Evolutionary conservation across 805 yeast species (phyloP), one percentile per base, ranked within the genome.

Genomic region (Hermanozyma aechmeae): DNA sequence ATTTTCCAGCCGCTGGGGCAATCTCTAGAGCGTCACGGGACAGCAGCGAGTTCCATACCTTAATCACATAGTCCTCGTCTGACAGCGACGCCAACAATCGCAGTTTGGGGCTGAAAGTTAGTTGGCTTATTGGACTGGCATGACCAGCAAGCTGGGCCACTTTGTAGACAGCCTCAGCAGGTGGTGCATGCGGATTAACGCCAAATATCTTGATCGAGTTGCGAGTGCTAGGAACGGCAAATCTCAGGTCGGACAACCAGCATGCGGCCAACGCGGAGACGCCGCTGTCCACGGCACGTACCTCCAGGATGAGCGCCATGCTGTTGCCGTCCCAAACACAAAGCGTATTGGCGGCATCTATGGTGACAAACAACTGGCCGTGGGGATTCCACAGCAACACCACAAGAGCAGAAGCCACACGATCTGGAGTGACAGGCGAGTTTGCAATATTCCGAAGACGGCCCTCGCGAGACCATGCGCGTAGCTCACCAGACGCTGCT

Each of bases 381-480:
- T 65, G 56, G 6, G 56, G 50, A 33, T 72, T 77, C 94, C 94
- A 85, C 30, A 59, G 50, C 4, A 80, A 53, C 2, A 63, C 47
- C 7, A 74, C 43, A 1, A 85, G 64, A 0, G 87, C 22, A 4
- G 51, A 42, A 4, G 51, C 42, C 7, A 33, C 36, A 10, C 23
- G 25, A n/a, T 17, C 30, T 2, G 33, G 14, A 12, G 34, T 45
- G 9, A 39, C 25, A 20, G 33, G 34, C n/a, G 38, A 37, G 26
- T 51, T 58, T 20, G 58, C 58, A 12, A 61, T 47, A 35, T 74
- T 77, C 34, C 71, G 61, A 22, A 84, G 57, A 17, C 68, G 65
- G 0, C 95, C 94, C 26, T 73, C 78, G 0, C 71, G 61, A 8
- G 76, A 68, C 94, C 95, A 86, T n/a, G 82, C 59, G 32, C 89